Conservation (phyloP, 2,329 filamentous ascomycete genomes). For the Colletotrichum noveboracense region DNA sequence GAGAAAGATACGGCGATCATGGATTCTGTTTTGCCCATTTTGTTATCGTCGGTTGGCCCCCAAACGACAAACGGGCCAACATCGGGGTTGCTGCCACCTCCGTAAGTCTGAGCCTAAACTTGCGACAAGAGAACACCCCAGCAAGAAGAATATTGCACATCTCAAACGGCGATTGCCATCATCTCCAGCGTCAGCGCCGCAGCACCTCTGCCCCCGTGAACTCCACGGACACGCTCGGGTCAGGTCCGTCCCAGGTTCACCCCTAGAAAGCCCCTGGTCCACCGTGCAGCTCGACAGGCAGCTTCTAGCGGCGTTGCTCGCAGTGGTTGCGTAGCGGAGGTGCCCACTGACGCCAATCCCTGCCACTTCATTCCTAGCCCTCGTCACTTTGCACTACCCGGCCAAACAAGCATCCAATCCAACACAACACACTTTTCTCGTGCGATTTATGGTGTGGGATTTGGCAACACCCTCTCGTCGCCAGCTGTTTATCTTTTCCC, state of each 20-base stretch:
- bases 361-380: constrained; percentile 14
- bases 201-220: neutral
- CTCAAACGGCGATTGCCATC: neutral
- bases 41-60: neutral
- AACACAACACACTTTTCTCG: constrained; percentile 11
- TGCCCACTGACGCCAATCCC: constrained; percentile 6
- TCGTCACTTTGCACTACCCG: constrained; percentile 11
- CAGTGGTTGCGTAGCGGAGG: constrained; percentile 9
- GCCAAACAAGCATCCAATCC: constrained; percentile 15
- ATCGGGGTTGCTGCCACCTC: neutral
- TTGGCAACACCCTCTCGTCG: constrained; percentile 14
- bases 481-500: neutral
- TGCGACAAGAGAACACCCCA: neutral
- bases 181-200: neutral
- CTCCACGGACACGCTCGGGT: neutral
- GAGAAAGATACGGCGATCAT: neutral
- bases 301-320: neutral
- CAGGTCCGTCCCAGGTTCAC: constrained; percentile 5
- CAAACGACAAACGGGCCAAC: neutral
- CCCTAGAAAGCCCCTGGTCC: constrained; percentile 1
- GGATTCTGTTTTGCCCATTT: neutral
- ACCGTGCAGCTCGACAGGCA: constrained; percentile 1
- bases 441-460: constrained; percentile 10
- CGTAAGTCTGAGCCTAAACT: neutral
- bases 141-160: neutral